A percentile compares a stretch with the other conserved stretches of the same genome.
phyloP scores from a whole-genome alignment of 2,329 filamentous ascomycete genomes.

The Tolypocladium capitatum region DNA sequence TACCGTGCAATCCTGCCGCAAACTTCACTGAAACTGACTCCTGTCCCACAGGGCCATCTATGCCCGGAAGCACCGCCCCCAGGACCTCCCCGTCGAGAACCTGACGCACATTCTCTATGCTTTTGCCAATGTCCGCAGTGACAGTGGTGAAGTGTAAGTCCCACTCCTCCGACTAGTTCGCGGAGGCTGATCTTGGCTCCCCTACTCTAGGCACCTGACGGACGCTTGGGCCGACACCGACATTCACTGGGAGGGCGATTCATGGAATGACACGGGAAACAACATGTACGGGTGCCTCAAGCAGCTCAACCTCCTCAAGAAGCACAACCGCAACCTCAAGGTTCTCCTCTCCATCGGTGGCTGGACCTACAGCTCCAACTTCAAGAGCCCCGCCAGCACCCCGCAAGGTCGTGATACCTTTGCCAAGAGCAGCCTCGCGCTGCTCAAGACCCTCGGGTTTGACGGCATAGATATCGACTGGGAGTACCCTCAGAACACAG shows the following conservation, averaged over 20 bases:
- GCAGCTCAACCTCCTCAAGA: constrained; percentile 76
- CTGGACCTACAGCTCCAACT: constrained; percentile 84
- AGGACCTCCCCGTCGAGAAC: constrained; percentile 66
- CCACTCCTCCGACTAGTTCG: neutral
- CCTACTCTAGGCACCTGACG: constrained; percentile 31
- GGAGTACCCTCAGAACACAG: constrained; percentile 46
- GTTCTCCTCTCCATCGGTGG: constrained; percentile 78
- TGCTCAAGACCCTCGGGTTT: constrained; percentile 73
- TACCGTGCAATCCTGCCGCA: neutral
- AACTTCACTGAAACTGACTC: constrained; percentile 7
- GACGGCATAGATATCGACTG: constrained; percentile 58
- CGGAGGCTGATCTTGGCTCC: neutral
- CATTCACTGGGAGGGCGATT: constrained; percentile 58
- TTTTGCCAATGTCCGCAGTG: constrained; percentile 73
- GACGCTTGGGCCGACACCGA: constrained; percentile 56
- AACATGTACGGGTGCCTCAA: constrained; percentile 86
- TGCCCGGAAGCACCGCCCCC: constrained; percentile 69
- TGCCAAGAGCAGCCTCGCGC: constrained; percentile 56
- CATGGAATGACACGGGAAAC: constrained; percentile 57
- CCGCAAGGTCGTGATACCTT: constrained; percentile 56
- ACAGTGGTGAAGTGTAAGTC: constrained; percentile 62
- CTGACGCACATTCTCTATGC: constrained; percentile 84
- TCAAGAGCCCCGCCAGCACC: constrained; percentile 61
- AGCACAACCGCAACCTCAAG: constrained; percentile 69
- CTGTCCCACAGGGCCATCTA: constrained; percentile 56